phyloP scores from a whole-genome alignment of 257 asterid species.

The Fraxinus quadrangulata region DNA sequence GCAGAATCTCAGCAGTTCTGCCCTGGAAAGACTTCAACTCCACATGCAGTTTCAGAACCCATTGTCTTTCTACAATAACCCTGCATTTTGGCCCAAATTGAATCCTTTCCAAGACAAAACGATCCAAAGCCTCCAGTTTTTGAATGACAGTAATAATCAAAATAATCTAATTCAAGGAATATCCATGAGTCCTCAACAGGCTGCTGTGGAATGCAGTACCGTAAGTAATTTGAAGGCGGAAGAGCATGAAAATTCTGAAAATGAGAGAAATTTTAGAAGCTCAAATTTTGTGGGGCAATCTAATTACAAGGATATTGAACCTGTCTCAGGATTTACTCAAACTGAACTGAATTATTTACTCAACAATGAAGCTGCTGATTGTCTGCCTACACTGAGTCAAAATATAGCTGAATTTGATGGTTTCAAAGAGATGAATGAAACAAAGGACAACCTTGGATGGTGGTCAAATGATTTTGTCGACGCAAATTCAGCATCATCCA shows the following conservation, averaged over 20 bases:
- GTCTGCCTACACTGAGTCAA: conserved; percentile 17
- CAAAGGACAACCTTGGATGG: conserved; percentile 43
- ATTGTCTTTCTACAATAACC: conserved; percentile 55
- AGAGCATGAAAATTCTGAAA: background rate
- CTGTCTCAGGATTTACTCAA: conserved; percentile 41
- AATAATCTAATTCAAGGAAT: conserved; percentile 15
- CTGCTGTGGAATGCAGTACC: conserved; percentile 22
- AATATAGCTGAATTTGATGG: conserved; percentile 47
- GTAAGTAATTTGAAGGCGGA: conserved; percentile 21
- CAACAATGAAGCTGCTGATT: conserved; percentile 33
- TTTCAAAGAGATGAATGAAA: conserved; percentile 26
- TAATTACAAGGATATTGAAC: conserved; percentile 14
- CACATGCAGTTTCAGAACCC: conserved; percentile 86
- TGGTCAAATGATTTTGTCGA: conserved; percentile 63
- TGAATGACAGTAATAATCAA: conserved; percentile 22
- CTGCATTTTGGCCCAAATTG: conserved; percentile 62
- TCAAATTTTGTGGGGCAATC: conserved; percentile 19
- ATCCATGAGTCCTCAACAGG: conserved; percentile 14
- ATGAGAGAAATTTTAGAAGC: background rate
- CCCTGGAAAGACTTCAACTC: conserved; percentile 89
- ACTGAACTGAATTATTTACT: conserved; percentile 60
- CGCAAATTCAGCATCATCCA: conserved; percentile 41
- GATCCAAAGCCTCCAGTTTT: conserved; percentile 54
- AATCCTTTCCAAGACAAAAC: conserved; percentile 55
- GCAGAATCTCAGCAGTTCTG: conserved; percentile 72